phyloP scores from a whole-genome alignment of 441 rosid species.

The Daphne laureola region DNA sequence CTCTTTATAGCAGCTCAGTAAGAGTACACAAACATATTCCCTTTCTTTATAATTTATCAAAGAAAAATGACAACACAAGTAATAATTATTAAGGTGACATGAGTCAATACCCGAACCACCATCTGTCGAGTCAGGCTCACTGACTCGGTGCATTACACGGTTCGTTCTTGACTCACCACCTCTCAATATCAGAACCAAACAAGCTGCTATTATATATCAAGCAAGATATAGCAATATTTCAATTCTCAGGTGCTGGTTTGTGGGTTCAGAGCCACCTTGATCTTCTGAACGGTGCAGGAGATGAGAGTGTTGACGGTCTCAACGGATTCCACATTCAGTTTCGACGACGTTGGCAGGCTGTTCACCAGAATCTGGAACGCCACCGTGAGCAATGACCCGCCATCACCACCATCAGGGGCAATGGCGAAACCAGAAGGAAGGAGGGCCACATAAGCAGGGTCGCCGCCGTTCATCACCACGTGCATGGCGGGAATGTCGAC shows the following conservation, averaged over 20 bases:
- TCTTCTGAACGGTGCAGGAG: conserved; percentile 83
- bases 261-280: conserved; percentile 17
- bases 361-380: conserved; percentile 59
- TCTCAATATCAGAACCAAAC: conserved; percentile 8
- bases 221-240: background rate
- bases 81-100: conserved; percentile 25
- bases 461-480: conserved; percentile 37
- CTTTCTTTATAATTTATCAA: too few relatives aligned
- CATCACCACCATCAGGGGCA: conserved; percentile 17
- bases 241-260: conserved; percentile 14
- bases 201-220: too few relatives aligned
- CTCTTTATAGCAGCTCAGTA: too few relatives aligned
- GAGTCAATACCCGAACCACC: conserved; percentile 99
- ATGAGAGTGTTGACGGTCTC: conserved; percentile 82
- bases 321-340: conserved; percentile 75
- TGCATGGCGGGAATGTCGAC: conserved; percentile 32
- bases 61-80: too few relatives aligned
- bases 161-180: conserved; percentile 98
- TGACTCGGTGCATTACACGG: conserved; percentile 17
- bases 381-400: conserved; percentile 19
- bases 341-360: conserved; percentile 63
- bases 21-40: too few relatives aligned
- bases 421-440: conserved; percentile 58
- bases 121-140: conserved; percentile 10
- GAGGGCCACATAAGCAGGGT: conserved; percentile 34